A percentile compares a stretch with the other conserved stretches of the same genome.
Evolutionary conservation across 805 yeast species (phyloP).

Genomic region (Metschnikowia henanensis): DNA sequence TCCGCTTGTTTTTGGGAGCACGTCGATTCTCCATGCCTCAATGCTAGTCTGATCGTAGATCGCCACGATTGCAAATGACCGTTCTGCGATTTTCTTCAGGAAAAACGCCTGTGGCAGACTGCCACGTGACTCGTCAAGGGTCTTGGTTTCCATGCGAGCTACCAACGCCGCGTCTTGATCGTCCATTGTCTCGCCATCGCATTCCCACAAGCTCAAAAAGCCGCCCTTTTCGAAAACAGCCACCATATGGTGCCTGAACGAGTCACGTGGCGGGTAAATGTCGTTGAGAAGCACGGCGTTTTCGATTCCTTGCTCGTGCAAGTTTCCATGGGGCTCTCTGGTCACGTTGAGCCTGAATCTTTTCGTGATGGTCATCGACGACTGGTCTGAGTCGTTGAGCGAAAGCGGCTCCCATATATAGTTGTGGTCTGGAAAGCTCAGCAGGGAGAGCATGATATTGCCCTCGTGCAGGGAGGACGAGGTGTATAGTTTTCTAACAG

Average conservation of each 20-base stretch:
- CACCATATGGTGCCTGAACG: conserved; percentile 31
- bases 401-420: conserved; percentile 44
- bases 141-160: conserved; percentile 16
- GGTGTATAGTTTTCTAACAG: conserved; percentile 64
- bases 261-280: conserved; percentile 15
- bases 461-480: conserved; percentile 44
- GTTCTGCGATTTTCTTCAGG: conserved; percentile 16
- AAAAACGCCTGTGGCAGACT: conserved; percentile 26
- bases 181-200: conserved; percentile 37
- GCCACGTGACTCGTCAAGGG: conserved; percentile 4
- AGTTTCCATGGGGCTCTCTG: conserved; percentile 4
- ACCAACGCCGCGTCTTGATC: conserved; percentile 31
- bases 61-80: conserved; percentile 46
- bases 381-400: conserved; percentile 13
- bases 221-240: conserved; percentile 33
- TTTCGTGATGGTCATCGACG: conserved; percentile 32
- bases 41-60: conserved; percentile 41
- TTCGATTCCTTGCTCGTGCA: conserved; percentile 24
- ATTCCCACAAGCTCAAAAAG: conserved; percentile 60
- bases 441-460: conserved; percentile 35
- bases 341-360: conserved; percentile 30
- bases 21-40: conserved; percentile 43
- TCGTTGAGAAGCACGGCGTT: conserved; percentile 37
- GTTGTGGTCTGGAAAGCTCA: conserved; percentile 38
- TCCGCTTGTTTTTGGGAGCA: background rate